Base-by-base conservation (phyloP, 2,329 filamentous ascomycete genomes). In the Cercospora beticola region DNA sequence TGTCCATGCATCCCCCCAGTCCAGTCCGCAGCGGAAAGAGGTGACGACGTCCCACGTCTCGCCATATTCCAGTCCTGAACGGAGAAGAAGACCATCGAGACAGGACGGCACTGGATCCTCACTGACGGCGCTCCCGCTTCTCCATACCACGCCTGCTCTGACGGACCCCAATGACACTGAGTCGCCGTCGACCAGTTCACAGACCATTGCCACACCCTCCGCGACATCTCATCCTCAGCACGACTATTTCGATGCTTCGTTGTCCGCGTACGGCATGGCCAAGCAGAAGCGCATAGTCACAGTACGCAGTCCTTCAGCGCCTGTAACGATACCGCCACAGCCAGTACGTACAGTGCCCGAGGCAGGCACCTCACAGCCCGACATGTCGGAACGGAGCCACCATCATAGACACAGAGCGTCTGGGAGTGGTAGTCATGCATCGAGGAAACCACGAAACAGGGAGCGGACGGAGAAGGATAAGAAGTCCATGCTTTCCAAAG, bases 401-500 rank as follows among this genome's bases (percentile, higher is more conserved):
- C 49, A 62, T 46, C 59, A 64, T 26, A 36, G 52, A 57, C 52
- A 57, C 33, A 36, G 62, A 58, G 52, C 62, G 33, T 64, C 62
- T 23, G 52, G 62, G 21, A 57, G 64, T 54, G 68, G 71, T 18
- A 63, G 69, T 43, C 62, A 67, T 64, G 66, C 62, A 23, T 46
- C 64, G 18, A 69, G 64, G 56, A 65, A 65, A 54, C 71, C 74
- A 43, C 64, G 80, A 69, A 78, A 78, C 6, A 78, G 80, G 60
- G 83, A 84, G 71, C 78, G 79, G 68, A 77, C 80, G 62, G 83
- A 85, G 68, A 83, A 81, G 73, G 83, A 85, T 74, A 85, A 98
- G 79, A 98, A 97, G 83, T 92, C 90, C 10, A 98, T 98, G 94
- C 86, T 99, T 40, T 97, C 94, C n/a, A 92, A 92, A 74, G 95